Evolutionary conservation across 169 alveolate genomes (phyloP), one percentile per base, ranked within the genome.

Genomic region (Cardiosporidium cionae): DNA sequence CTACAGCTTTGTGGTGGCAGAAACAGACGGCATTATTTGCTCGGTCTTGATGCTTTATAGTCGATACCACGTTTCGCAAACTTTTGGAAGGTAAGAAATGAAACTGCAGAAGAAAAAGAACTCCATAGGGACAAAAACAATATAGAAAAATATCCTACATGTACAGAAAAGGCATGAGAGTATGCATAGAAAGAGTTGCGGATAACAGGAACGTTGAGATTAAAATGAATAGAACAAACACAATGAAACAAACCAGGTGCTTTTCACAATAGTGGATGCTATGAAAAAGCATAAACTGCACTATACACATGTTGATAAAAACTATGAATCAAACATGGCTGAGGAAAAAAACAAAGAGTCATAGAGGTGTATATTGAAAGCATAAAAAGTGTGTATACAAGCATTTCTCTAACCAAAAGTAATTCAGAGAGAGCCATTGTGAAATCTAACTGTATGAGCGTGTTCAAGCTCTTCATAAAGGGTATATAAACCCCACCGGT

Each of bases 1-100:
- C 94, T n/a, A 89, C 86, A 54, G 89, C 87, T 22, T 80, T 84
- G 64, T 89, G 86, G 65, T 89, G 94, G 73, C 94, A 89, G 71
- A 86, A 84, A 74, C 94, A 89, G 1, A 89, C 92, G 33, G 90
- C 94, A 23, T 86, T 79, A 69, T 89, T 89, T 29, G 85, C 84
- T 64, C 84, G 85, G 32, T 85, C 88, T 73, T 82, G 86, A 69
- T 88, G 81, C 58, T 83, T 82, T 29, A 86, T 84, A 5, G 91
- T 85, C 7, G 93, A 87, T 25, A 89, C 83, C 28, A 80, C 78
- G 54, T 86, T 86, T 52, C 91, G 68, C 5, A 83, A 53, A n/a
- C 75, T 78, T 63, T 70, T 80, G 1, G 94, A 85, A 0, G 94
- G 93, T 6, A 88, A 78, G 37, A 81, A 82, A 92, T 92, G 87